Evolutionary conservation across 2,329 filamentous ascomycete genomes (phyloP).

Genomic region (Fusarium fracticaudum): DNA sequence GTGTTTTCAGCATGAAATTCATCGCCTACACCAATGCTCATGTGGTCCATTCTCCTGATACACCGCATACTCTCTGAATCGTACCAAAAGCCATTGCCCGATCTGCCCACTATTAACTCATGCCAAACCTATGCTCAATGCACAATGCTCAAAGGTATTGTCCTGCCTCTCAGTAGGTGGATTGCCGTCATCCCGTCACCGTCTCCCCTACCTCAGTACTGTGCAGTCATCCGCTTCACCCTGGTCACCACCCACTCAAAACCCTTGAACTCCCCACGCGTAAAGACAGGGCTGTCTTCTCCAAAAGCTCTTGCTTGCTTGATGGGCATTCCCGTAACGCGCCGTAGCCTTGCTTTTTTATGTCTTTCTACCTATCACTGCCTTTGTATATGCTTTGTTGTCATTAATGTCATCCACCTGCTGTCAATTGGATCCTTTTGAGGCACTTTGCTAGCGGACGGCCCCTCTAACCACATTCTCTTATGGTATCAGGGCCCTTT

Average conservation of each 20-base stretch:
- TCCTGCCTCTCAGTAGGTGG: background rate
- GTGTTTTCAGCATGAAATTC: background rate
- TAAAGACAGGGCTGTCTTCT: conserved; percentile 16
- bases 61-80: background rate
- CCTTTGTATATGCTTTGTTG: background rate
- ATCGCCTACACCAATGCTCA: background rate
- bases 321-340: conserved; percentile 11
- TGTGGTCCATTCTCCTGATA: background rate
- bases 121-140: background rate
- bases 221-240: conserved; percentile 11
- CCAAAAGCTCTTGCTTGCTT: conserved; percentile 2
- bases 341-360: conserved; percentile 28
- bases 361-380: conserved; percentile 1
- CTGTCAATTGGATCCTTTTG: background rate
- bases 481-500: conserved; percentile 4
- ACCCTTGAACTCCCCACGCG: conserved; percentile 30
- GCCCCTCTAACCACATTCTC: background rate
- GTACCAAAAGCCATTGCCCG: background rate
- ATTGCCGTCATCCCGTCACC: conserved; percentile 33
- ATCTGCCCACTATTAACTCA: background rate
- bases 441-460: background rate
- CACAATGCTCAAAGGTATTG: background rate
- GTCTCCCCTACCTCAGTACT: conserved; percentile 3
- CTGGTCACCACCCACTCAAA: conserved; percentile 27
- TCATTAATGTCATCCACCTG: background rate